Evolutionary conservation across 177 flowering plant genomes (phyloP), one percentile per base, ranked within the genome.

Genomic region (Telopea speciosissima): DNA sequence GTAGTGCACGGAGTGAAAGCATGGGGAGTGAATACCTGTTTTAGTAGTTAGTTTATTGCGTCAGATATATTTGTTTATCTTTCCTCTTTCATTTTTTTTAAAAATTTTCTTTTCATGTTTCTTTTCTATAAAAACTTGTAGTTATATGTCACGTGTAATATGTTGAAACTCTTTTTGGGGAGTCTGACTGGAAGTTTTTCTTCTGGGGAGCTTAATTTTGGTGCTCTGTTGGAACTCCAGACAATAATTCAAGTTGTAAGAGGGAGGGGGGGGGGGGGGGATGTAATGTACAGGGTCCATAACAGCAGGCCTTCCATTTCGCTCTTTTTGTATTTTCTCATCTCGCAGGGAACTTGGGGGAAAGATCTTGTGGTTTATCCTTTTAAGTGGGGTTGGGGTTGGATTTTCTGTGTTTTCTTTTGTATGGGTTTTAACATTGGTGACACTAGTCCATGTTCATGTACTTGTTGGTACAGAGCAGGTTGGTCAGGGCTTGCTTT

Each of bases 161-260:
- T 70, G 62, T 28, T 70, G 61, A 28, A 74, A 65, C 66, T 44
- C 22, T 28, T 9, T 66, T 64, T 68, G 72, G 40, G 58, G 52
- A 54, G 58, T 62, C 22, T 70, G 60, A 74, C 80, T 70, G 78
- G 76, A 63, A 67, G 78, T 49, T 49, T 66, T 64, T 65, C 77
- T 71, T 69, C 67, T 54, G 49, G 76, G 78, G 83, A 78, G 82
- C 83, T 71, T 78, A 73, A 72, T 82, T 82, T 82, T 82, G 75
- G 74, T 80, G 82, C 82, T 80, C 83, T 78, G 68, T 70, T 67
- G 75, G 62, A 69, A 78, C 75, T 73, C 77, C 78, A 63, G 68
- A 26, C 33, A 44, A 36, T 36, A 63, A 28, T 21, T 61, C 72
- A 45, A 74, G 42, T 62, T 26, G 58, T 66, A 70, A 28, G 31